Evolutionary conservation across 2,329 filamentous ascomycete species (phyloP).

Genomic region (Aspergillus ibericus): DNA sequence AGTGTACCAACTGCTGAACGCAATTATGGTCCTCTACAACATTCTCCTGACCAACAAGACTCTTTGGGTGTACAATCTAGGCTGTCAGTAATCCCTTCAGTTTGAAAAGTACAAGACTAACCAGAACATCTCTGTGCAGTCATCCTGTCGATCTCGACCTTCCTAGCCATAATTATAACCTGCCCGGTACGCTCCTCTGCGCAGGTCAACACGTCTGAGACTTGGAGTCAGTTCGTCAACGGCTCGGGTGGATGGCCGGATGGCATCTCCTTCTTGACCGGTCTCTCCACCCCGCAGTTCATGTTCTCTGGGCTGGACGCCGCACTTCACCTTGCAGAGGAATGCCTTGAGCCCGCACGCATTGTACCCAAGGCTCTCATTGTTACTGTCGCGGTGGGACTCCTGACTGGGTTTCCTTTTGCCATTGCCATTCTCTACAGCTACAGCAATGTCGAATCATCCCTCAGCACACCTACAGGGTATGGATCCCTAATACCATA

Average conservation of each 20-base stretch:
- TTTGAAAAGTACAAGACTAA: neutral
- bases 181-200: conserved; percentile 21
- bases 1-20: conserved; percentile 23
- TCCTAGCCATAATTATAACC: conserved; percentile 22
- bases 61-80: conserved; percentile 25
- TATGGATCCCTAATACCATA: neutral
- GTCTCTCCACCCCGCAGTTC: conserved; percentile 25
- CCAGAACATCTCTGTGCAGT: conserved; percentile 9
- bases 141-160: conserved; percentile 21
- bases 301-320: conserved; percentile 27
- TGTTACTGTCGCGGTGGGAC: conserved; percentile 20
- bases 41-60: conserved; percentile 22
- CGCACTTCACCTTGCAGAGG: conserved; percentile 25
- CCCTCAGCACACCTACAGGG: conserved; percentile 20
- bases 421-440: conserved; percentile 24
- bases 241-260: conserved; percentile 26
- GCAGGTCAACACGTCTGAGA: conserved; percentile 12
- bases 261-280: conserved; percentile 26
- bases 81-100: conserved; percentile 14
- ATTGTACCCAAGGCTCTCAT: conserved; percentile 25
- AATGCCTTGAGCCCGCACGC: conserved; percentile 24
- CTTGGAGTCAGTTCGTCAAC: conserved; percentile 22
- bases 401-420: conserved; percentile 25
- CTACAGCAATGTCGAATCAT: conserved; percentile 12
- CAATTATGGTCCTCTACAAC: conserved; percentile 19